These are phyloP conservation scores for Jaapia argillacea DNA, from an alignment of 768 basidiomycete genomes.

Conservation along the genomic window DNA sequence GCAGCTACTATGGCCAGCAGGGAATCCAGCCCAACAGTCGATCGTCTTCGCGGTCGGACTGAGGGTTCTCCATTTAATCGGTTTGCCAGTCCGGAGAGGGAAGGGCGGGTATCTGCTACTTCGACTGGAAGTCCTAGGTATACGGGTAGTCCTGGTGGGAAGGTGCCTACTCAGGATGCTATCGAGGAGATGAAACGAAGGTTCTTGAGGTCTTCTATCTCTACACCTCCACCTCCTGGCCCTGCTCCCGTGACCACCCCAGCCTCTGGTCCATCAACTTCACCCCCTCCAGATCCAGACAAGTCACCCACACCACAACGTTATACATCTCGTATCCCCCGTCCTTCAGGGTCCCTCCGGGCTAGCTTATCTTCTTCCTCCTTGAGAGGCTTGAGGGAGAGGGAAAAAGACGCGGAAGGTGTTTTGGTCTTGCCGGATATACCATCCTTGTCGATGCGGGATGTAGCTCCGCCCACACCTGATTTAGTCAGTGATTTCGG, in stretches of 20 bases:
- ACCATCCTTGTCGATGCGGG: slow-evolving; percentile 40
- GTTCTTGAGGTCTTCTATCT: slow-evolving; percentile 28
- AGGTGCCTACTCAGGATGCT: slow-evolving; percentile 33
- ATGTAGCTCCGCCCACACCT: no score
- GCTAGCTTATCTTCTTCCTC: neutral
- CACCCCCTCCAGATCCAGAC: neutral
- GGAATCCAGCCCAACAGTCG: neutral
- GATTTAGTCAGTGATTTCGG: no score
- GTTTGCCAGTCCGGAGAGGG: neutral
- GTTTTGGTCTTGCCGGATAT: slow-evolving; percentile 51
- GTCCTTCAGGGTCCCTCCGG: neutral
- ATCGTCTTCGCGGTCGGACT: neutral
- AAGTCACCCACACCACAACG: slow-evolving; percentile 1
- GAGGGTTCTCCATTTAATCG: no score
- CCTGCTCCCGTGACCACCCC: neutral
- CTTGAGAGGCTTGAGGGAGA: neutral
- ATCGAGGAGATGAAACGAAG: slow-evolving; percentile 57
- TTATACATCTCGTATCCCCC: slow-evolving; percentile 1
- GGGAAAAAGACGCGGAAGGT: slow-evolving; percentile 20
- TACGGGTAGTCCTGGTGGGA: slow-evolving; percentile 22
- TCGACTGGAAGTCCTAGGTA: slow-evolving; percentile 9
- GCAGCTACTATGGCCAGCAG: neutral
- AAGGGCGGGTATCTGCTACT: no score
- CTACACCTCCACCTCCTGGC: slow-evolving; percentile 10
- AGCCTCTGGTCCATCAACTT: neutral